Percentiles rank a stretch among this genome's conserved stretches.
These are phyloP conservation scores for Astragalus membranaceus DNA, from an alignment of 306 rosid genomes.

Conservation along the genomic window DNA sequence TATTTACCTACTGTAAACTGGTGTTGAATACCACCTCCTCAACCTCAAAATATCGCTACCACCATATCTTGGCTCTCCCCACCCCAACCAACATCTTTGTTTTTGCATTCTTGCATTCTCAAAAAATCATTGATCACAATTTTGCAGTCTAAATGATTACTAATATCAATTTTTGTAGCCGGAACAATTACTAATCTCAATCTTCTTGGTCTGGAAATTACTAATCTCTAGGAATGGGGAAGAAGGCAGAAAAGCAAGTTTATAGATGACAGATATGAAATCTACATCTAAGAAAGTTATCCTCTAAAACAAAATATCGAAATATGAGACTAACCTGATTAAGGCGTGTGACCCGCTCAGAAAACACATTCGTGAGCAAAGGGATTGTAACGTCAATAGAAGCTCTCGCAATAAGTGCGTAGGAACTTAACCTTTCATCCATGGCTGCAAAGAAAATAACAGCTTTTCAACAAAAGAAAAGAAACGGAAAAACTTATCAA, in stretches of 20 bases:
- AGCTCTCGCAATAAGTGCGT: slow-evolving; percentile 91
- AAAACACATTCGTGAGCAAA: slow-evolving; percentile 55
- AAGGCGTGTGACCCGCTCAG: slow-evolving; percentile 64
- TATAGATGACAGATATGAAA: not conserved
- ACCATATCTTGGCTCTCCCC: not conserved
- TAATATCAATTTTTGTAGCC: not conserved
- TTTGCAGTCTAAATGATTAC: not conserved
- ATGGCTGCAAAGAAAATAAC: slow-evolving; percentile 61
- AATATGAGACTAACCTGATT: slow-evolving; percentile 51
- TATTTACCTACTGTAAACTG: not conserved
- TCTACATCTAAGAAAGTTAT: not conserved
- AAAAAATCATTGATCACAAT: not conserved
- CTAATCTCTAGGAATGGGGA: not conserved
- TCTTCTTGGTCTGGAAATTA: not conserved
- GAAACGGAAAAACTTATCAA: slow-evolving; percentile 8
- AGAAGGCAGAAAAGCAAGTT: not conserved
- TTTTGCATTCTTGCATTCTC: not conserved
- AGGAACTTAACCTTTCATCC: slow-evolving; percentile 92
- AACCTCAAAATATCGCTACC: not conserved
- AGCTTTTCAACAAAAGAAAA: not conserved
- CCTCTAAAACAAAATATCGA: slow-evolving; percentile 7
- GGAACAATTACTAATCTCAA: not conserved
- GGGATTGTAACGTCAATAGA: slow-evolving; percentile 72
- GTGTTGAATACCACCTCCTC: not conserved
- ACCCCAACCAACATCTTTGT: not conserved